These are phyloP conservation scores for Ganoderma lingzhi DNA, from an alignment of 1,284 basidiomycete genomes.

Conservation along the genomic window DNA sequence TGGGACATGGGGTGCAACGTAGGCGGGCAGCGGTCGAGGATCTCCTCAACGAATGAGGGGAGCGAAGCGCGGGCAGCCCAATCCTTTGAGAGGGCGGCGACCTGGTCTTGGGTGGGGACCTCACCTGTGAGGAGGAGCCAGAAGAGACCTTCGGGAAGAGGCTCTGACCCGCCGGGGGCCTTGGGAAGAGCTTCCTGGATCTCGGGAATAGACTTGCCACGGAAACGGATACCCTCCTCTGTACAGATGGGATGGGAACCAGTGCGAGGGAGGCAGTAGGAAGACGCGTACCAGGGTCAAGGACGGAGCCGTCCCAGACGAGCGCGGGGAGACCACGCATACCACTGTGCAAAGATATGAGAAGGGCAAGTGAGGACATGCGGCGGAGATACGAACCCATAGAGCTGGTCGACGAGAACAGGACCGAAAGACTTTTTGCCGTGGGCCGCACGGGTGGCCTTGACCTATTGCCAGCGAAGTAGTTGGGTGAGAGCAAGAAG, in stretches of 20 bases:
- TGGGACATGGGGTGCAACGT: conserved; percentile 98
- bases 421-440: conserved; percentile 93
- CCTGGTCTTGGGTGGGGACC: conserved; percentile 90
- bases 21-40: conserved; percentile 92
- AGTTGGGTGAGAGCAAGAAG: conserved; percentile 7
- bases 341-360: conserved; percentile 62
- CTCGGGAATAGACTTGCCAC: conserved; percentile 92
- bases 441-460: conserved; percentile 82
- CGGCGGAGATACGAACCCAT: conserved; percentile 60
- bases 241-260: conserved; percentile 13
- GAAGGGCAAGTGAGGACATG: conserved; percentile 4
- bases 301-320: conserved; percentile 96
- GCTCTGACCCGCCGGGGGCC: conserved; percentile 89
- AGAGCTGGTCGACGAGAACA: conserved; percentile 91
- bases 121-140: conserved; percentile 96
- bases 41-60: conserved; percentile 92
- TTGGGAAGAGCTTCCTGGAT: conserved; percentile 87
- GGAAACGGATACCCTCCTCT: conserved; percentile 98
- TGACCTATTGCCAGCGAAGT: conserved; percentile 63
- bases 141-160: conserved; percentile 94
- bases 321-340: conserved; percentile 91
- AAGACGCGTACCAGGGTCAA: conserved; percentile 76
- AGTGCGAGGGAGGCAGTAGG: conserved; percentile 6
- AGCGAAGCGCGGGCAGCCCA: conserved; percentile 92
- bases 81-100: conserved; percentile 85